Evolutionary conservation across 2,329 filamentous ascomycete genomes (phyloP).

Genomic region (Chalara sp.): DNA sequence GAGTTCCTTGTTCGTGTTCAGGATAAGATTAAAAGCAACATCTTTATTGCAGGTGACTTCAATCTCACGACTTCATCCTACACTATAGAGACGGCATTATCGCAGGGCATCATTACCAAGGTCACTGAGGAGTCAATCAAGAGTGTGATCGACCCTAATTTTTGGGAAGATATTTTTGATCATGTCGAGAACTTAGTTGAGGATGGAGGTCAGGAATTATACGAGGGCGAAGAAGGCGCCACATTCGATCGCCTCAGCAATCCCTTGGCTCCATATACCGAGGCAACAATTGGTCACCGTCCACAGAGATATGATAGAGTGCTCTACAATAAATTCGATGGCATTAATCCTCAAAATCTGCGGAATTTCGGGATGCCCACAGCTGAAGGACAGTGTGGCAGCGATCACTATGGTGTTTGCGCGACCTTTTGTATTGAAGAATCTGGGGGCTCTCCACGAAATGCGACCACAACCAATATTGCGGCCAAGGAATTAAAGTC

Average conservation of each 20-base stretch:
- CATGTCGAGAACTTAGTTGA: constrained; percentile 19
- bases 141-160: constrained; percentile 36
- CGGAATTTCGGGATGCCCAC: constrained; percentile 48
- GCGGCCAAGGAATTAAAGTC: too few relatives aligned
- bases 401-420: constrained; percentile 33
- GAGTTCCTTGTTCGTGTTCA: not conserved
- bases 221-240: constrained; percentile 55
- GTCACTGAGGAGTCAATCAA: constrained; percentile 37
- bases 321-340: constrained; percentile 38
- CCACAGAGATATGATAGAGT: constrained; percentile 63
- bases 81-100: constrained; percentile 43
- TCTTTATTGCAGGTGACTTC: constrained; percentile 53
- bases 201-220: constrained; percentile 23
- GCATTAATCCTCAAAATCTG: constrained; percentile 38
- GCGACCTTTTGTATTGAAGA: too few relatives aligned
- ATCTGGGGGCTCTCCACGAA: too few relatives aligned
- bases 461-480: too few relatives aligned
- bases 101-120: constrained; percentile 41
- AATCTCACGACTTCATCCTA: constrained; percentile 54
- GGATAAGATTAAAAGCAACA: not conserved
- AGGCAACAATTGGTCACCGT: constrained; percentile 40
- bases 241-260: constrained; percentile 58
- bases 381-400: constrained; percentile 25
- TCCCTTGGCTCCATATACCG: constrained; percentile 44
- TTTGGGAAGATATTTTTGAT: constrained; percentile 38